Evolutionary conservation across 305 asterid genomes (phyloP), one percentile per base, ranked within the genome.

Genomic region (Andrographis paniculata): DNA sequence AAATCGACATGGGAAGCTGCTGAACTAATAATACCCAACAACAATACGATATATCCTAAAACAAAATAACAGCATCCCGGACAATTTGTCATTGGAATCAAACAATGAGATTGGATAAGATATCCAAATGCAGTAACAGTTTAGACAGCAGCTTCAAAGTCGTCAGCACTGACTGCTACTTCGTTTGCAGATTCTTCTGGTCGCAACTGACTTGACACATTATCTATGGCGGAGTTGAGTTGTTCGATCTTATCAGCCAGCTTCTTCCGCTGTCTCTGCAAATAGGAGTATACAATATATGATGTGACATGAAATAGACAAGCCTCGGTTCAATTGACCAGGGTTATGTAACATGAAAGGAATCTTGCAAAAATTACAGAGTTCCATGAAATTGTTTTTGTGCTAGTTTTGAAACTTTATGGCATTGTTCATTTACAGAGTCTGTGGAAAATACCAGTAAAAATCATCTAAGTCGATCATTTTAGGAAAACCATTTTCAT

Each of bases 251-350:
- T 87, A 70, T 79, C 82, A 0, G 79, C 55, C 52, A 87, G 73
- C 54, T 72, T 77, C 79, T 78, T 75, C 68, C 94, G 86, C 53
- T 86, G 80, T 66, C 68, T 84, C 97, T 84, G 87, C 44, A 48
- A 58, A 68, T 37, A 49, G 5, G 35, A 56, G n/a, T 2, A 33
- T 8, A 55, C 22, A 41, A 24, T 14, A 46, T 11, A 63, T n/a
- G 39, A 20, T 37, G 48, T 53, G 43, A 24, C 19, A 16, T 52
- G 17, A 37, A 4, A 27, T 39, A 14, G 21, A 33, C 45, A 20
- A 1, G 53, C 31, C 45, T 39, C 14, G 21, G 22, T 11, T 10
- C 28, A 16, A 33, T 35, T 15, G 15, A 43, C 42, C n/a, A 2
- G 13, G 12, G n/a, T 6, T 7, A 33, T 33, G 8, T 4, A 0